phyloP scores from a whole-genome alignment of 208 protist species.

The Crithidia mellificae region DNA sequence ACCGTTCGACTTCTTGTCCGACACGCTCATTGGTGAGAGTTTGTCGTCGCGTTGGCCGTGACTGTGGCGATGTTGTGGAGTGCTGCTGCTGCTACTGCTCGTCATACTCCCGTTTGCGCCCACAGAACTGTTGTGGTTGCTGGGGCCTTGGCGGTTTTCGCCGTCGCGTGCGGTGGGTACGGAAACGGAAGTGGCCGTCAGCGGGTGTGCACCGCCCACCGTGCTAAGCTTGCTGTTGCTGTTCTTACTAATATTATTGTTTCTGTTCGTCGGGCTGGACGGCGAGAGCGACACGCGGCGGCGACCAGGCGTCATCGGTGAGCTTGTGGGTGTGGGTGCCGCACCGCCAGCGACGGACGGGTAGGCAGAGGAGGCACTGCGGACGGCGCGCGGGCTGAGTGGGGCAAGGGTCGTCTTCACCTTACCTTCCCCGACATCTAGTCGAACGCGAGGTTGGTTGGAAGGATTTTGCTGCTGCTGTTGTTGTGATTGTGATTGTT shows the following conservation, averaged over 20 bases:
- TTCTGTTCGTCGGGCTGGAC: no score
- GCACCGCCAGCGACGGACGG: no score
- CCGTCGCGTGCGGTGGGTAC: not conserved
- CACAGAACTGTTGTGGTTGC: no score
- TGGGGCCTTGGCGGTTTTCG: not conserved
- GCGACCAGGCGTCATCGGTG: no score
- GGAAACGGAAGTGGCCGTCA: not conserved
- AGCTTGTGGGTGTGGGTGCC: not conserved
- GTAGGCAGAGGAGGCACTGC: no score
- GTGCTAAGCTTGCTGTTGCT: no score
- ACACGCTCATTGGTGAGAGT: not conserved
- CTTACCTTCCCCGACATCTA: not conserved
- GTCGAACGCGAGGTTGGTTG: not conserved
- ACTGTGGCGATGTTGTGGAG: not conserved
- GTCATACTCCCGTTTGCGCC: no score
- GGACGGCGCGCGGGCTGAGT: no score
- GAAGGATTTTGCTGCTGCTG: slow-evolving; percentile 2
- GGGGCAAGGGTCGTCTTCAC: no score
- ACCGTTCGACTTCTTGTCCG: slow-evolving; percentile 2
- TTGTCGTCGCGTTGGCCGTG: not conserved
- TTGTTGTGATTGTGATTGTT: not conserved
- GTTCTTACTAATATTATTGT: no score
- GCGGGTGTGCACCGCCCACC: not conserved
- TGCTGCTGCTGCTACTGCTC: slow-evolving; percentile 4
- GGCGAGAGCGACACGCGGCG: no score